Percentiles rank a stretch among this genome's conserved stretches.
These are phyloP conservation scores for Macadamia tetraphylla DNA, from an alignment of 164 flowering plant species.

Conservation along the genomic window DNA sequence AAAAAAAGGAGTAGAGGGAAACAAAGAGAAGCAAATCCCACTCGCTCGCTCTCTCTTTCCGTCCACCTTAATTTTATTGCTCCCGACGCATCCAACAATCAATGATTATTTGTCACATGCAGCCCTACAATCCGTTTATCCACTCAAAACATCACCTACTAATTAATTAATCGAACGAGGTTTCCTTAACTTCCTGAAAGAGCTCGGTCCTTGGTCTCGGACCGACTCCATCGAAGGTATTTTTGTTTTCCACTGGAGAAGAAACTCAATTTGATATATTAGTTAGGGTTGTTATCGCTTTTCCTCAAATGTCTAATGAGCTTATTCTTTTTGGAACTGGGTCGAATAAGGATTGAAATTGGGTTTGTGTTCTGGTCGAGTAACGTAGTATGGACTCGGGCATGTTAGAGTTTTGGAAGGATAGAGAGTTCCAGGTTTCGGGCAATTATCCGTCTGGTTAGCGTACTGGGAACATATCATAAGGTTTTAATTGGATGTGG, in stretches of 20 bases:
- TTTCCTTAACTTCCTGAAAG: background rate
- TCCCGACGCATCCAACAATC: too few relatives aligned
- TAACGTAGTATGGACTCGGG: slow-evolving; percentile 9
- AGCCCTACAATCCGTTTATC: background rate
- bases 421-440: slow-evolving; percentile 1
- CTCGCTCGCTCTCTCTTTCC: background rate
- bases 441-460: slow-evolving; percentile 13
- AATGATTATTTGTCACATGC: background rate
- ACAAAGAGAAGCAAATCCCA: background rate
- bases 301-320: background rate
- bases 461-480: background rate
- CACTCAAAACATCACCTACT: background rate
- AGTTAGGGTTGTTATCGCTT: background rate
- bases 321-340: background rate
- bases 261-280: background rate
- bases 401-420: slow-evolving; percentile 5
- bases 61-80: background rate
- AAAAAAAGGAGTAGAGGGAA: background rate
- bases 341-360: slow-evolving; percentile 7
- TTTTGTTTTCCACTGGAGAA: background rate
- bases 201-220: background rate
- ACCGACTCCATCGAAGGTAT: slow-evolving; percentile 4
- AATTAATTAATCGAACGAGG: background rate
- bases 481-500: slow-evolving; percentile 3
- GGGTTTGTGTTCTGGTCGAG: slow-evolving; percentile 1